Percentiles rank a stretch among this genome's conserved stretches.
These are phyloP conservation scores for Neofusicoccum sp. DNA, from an alignment of 2,329 filamentous ascomycete genomes.

Conservation along the genomic window DNA sequence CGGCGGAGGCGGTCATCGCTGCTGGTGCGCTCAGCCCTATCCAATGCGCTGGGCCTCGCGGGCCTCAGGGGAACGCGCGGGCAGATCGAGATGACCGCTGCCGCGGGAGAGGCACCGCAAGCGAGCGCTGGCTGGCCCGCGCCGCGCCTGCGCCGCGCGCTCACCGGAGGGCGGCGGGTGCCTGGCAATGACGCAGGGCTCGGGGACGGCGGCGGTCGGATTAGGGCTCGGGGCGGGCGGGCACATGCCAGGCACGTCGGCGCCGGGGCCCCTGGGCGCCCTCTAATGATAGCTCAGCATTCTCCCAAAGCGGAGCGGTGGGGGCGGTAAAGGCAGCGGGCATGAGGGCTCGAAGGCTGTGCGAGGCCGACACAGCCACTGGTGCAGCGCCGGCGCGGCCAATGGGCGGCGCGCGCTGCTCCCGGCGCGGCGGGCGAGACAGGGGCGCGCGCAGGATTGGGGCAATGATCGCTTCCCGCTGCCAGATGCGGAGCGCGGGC, in stretches of 20 bases:
- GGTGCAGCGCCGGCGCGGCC: conserved; percentile 5
- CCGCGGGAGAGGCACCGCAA: conserved; percentile 18
- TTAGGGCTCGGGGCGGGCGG: conserved; percentile 6
- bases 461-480: conserved; percentile 24
- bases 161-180: background rate
- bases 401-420: conserved; percentile 26
- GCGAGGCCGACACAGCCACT: conserved; percentile 16
- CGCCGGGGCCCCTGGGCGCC: conserved; percentile 1
- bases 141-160: background rate
- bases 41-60: conserved; percentile 18
- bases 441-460: conserved; percentile 24
- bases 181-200: conserved; percentile 19
- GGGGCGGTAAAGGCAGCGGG: conserved; percentile 17
- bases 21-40: conserved; percentile 15
- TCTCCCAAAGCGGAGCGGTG: conserved; percentile 18
- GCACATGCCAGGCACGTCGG: conserved; percentile 15
- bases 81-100: conserved; percentile 6
- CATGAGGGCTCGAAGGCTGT: conserved; percentile 18
- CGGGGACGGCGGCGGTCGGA: conserved; percentile 11
- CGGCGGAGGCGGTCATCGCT: conserved; percentile 10
- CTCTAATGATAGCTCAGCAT: conserved; percentile 20
- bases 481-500: conserved; percentile 18
- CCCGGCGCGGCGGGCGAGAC: conserved; percentile 22
- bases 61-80: conserved; percentile 7
- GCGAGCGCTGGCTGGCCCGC: background rate